phyloP scores from a whole-genome alignment of 768 basidiomycete genomes.

The Lentinula lateritia region DNA sequence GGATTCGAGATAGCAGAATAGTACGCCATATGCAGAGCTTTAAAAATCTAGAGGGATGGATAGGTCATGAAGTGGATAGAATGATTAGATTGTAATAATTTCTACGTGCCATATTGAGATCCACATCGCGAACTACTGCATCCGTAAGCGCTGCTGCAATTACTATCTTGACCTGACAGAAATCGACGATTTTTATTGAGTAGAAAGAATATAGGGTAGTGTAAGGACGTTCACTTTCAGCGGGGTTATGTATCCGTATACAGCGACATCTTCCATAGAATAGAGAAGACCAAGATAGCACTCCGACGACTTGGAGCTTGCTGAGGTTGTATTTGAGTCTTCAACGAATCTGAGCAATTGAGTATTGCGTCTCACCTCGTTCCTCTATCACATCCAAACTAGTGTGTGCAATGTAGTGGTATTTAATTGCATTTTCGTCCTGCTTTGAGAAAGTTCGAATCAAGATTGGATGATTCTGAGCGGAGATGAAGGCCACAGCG shows the following conservation, averaged over 20 bases:
- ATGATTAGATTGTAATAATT: background rate
- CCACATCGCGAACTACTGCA: constrained; percentile 72
- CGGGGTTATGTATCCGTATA: constrained; percentile 89
- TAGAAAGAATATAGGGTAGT: background rate
- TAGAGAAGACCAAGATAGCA: constrained; percentile 84
- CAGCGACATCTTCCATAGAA: constrained; percentile 89
- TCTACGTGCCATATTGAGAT: constrained; percentile 63
- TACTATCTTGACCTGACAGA: constrained; percentile 48
- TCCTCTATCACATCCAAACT: constrained; percentile 90
- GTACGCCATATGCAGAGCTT: constrained; percentile 85
- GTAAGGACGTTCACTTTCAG: constrained; percentile 51
- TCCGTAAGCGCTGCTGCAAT: constrained; percentile 77
- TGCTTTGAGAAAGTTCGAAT: constrained; percentile 65
- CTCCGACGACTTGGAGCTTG: constrained; percentile 59
- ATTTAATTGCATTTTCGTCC: constrained; percentile 59
- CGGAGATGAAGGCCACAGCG: constrained; percentile 82
- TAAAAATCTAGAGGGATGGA: constrained; percentile 61
- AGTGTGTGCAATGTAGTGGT: constrained; percentile 89
- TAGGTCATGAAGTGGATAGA: background rate
- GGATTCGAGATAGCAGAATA: constrained; percentile 81
- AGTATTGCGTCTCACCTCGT: constrained; percentile 54
- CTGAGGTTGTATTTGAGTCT: constrained; percentile 27
- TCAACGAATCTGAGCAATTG: background rate
- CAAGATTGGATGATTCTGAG: constrained; percentile 77
- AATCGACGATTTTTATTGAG: background rate